Base-by-base conservation (phyloP, 257 asterid species). In the Lycium ferocissimum region DNA sequence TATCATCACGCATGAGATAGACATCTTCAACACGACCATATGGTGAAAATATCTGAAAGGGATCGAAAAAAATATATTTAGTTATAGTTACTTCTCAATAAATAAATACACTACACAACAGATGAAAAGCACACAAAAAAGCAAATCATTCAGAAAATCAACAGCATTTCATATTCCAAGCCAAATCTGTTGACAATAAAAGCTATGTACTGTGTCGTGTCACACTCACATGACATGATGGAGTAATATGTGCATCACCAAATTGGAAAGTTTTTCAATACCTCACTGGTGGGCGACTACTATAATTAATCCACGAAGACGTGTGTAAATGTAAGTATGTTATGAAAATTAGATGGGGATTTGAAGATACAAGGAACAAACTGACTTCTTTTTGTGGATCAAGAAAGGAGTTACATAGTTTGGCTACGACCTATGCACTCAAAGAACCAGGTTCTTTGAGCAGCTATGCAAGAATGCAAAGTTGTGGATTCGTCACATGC, bases 1-100 rank as follows among this genome's bases (percentile, higher is more conserved):
- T 89, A 83, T 94, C 98, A 88, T 96, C 99, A 85, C 99, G 98
- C 99, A 96, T 96, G 84, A 96, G 97, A 92, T 96, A 96, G 89
- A 96, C 98, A 90, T 96, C 99, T 88, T 93, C 98, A 63, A 96
- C 98, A 87, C 90, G 93, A 84, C 99, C 99, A 87, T 94, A 96
- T 12, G 94, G 94, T 59, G 85, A 87, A 89, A 96, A 96, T 71
- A 96, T 93, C 99, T 96, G 96, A 73, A 89, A 84, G 79, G 33
- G 62, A 84, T 57, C 83, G 72, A 53, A 53, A 82, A 86, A 79
- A 72, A 86, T 1, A 43, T 17, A 78, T 13, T 63, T 53, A 15
- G 22, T 45, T 11, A 43, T 47, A 47, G 40, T 43, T 82, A 65
- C 26, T 79, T 40, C 35, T 51, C 66, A 5, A 22, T 7, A 63